Base-by-base conservation (phyloP, 768 basidiomycete species). In the Tubosaeta sp. region DNA sequence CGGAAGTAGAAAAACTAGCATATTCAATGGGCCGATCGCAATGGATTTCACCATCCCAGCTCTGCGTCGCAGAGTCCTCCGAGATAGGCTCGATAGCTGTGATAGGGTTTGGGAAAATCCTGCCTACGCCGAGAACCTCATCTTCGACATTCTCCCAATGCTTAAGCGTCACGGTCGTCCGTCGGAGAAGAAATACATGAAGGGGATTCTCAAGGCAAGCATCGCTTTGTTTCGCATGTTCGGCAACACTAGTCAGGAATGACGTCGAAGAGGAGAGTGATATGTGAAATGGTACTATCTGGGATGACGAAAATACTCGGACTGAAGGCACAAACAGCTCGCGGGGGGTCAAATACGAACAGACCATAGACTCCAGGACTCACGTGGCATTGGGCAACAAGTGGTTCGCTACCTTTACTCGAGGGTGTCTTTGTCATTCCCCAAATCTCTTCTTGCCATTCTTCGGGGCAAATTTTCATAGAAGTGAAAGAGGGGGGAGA, bases 271-370 rank as follows among this genome's bases (percentile, higher is more conserved):
- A 82, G 36, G 70, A 73, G 19, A 87, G 69, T 51, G 85, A 84
- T 34, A 87, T 57, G 59, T 86, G 82, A 65, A 87, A 84, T 1
- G 84, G 83, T 14, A 87, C 81, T 7, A 65, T 71, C 49, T 86
- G 83, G 3, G 69, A 60, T 18, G 83, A 49, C 6, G 77, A 75
- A 66, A 79, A 87, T 16, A 83, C 76, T 48, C 81, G 77, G 7
- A 76, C 76, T 3, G 74, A 73, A 18, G 86, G 86, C 18, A 87
- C 66, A 60, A 86, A 82, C 18, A 86, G 64, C 86, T 87, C 38
- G 56, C 14, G 31, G 35, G 16, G 44, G 36, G 16, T 59, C 49
- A 48, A 14, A 2, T 35, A 36, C 30, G 32, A 44, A 18, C 8
- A 27, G 13, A 25, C 5, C 14, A 14, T 34, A 13, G 27, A 39